Base-by-base conservation (phyloP, 805 yeast genomes). In the baker's yeast (Saccharomyces cerevisiae) region DNA sequence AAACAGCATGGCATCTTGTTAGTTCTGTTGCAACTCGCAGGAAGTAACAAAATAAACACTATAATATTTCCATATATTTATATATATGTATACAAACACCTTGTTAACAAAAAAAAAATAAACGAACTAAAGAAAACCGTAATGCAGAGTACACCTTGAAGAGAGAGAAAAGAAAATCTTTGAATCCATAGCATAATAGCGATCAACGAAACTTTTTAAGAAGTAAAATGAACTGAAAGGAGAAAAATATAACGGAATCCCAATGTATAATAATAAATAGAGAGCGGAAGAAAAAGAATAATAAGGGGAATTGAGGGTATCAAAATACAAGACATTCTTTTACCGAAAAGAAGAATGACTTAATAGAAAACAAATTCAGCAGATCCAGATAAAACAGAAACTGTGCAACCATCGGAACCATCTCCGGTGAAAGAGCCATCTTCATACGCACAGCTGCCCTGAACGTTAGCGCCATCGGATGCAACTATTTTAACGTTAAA, bases 401-500 rank as follows among this genome's bases (percentile, higher is more conserved):
- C 84, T 61, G 43, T 36, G 13, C 43, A 36, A 21, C 91, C 90
- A 65, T 84, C 87, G n/a, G 81, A 59, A 53, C 82, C 80, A 58
- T 69, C 66, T 6, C 29, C 88, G 64, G 79, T 79, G 78, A 84
- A 88, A 36, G 63, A 55, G 61, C 98, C 98, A 68, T 87, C 76
- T 68, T 79, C 87, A 77, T 91, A 92, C 52, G 72, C 72, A 77
- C 98, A 92, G 49, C 78, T 75, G 59, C 98, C 97, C 59, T 76
- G 76, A 55, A 85, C 80, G 51, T 82, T 74, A 54, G 82, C 82
- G 57, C 81, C 85, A 52, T 79, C 80, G 62, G 84, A 76, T 52
- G 85, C 92, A 55, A 80, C 90, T 67, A 94, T 91, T 74, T 82
- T 83, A 62, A 87, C 86, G 66, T 83, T 84, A 78, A 71, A 87